Conservation (phyloP, 768 basidiomycete species). For the Lactifluus rugatus region DNA sequence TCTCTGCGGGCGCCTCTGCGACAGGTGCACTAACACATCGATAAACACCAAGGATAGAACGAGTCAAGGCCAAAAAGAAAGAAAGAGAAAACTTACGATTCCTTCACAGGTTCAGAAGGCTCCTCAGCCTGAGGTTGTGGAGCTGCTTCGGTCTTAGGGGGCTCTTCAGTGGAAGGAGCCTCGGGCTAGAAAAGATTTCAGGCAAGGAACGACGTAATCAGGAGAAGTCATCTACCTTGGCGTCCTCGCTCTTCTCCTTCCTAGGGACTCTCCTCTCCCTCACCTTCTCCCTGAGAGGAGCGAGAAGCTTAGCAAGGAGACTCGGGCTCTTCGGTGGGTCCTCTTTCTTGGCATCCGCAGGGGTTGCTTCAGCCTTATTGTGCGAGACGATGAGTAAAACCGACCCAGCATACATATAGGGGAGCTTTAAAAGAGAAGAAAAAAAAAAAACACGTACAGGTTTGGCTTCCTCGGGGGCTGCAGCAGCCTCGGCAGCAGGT, state of each 20-base stretch:
- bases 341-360: slow-evolving; percentile 52
- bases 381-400: not conserved
- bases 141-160: slow-evolving; percentile 35
- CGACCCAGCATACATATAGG: slow-evolving; percentile 22
- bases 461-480: slow-evolving; percentile 25
- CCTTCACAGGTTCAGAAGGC: slow-evolving; percentile 42
- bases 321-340: slow-evolving; percentile 74
- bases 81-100: slow-evolving; percentile 63
- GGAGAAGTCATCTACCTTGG: slow-evolving; percentile 37
- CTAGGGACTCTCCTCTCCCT: slow-evolving; percentile 45
- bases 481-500: slow-evolving; percentile 27
- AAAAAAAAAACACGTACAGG: slow-evolving; percentile 29
- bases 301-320: slow-evolving; percentile 68
- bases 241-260: slow-evolving; percentile 64
- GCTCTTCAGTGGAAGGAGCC: slow-evolving; percentile 31
- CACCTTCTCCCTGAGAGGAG: slow-evolving; percentile 55
- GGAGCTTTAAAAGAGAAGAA: too few relatives aligned
- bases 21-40: slow-evolving; percentile 15
- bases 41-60: not conserved
- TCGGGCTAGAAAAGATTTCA: slow-evolving; percentile 23
- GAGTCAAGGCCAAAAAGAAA: accelerated
- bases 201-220: not conserved
- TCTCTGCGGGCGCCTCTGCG: slow-evolving; percentile 28
- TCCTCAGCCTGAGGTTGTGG: slow-evolving; percentile 58
- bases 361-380: slow-evolving; percentile 37